Conservation (phyloP, 768 basidiomycete species). For the Mycena venus region DNA sequence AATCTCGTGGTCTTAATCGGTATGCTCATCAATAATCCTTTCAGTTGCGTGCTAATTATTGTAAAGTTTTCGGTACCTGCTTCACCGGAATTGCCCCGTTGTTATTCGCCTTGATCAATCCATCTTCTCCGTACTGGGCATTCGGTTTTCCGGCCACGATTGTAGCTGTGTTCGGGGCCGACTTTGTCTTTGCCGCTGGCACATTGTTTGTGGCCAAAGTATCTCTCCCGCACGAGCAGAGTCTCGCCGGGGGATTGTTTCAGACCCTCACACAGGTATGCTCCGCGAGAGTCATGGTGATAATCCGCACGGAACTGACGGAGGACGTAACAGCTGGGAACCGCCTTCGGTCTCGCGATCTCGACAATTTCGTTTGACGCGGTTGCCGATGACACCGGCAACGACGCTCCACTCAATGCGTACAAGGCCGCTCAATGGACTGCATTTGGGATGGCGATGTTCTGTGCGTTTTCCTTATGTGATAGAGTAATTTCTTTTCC, state of each 20-base stretch:
- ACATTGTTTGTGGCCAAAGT: constrained; percentile 85
- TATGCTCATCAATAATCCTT: constrained; percentile 37
- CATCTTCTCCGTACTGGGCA: constrained; percentile 76
- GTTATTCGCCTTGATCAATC: constrained; percentile 77
- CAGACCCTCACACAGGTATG: constrained; percentile 82
- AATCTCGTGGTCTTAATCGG: constrained; percentile 71
- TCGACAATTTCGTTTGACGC: constrained; percentile 58
- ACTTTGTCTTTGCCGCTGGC: constrained; percentile 82
- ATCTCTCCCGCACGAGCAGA: constrained; percentile 78
- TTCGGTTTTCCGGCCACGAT: constrained; percentile 79
- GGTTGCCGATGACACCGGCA: constrained; percentile 42
- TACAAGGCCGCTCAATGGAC: constrained; percentile 70
- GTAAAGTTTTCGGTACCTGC: constrained; percentile 59
- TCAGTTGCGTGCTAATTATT: neutral
- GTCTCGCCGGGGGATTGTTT: constrained; percentile 81
- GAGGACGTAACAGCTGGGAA: constrained; percentile 53
- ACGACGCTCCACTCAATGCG: constrained; percentile 56
- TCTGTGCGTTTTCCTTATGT: constrained; percentile 49
- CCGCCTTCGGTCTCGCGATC: constrained; percentile 67
- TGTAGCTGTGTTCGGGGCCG: constrained; percentile 79
- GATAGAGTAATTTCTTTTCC: neutral
- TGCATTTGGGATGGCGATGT: constrained; percentile 60
- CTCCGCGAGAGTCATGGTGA: neutral
- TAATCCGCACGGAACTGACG: neutral
- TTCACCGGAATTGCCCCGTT: constrained; percentile 71